A percentile compares a stretch with the other conserved stretches of the same genome.
Evolutionary conservation across 2,329 filamentous ascomycete genomes (phyloP).

Genomic region (Aspergillus sp.): DNA sequence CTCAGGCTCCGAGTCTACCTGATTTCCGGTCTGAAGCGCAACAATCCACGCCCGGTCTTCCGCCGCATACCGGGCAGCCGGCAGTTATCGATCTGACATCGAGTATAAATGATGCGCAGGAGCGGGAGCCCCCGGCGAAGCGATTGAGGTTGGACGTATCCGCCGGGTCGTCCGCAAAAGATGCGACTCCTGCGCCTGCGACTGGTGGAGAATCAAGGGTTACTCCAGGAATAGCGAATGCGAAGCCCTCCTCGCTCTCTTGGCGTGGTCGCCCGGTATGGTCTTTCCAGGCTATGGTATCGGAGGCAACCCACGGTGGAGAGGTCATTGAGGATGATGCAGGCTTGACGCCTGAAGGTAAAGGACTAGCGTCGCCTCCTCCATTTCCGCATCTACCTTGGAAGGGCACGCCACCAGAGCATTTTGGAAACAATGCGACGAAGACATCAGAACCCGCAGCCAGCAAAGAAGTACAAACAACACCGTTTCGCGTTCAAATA

Average conservation of each 20-base stretch:
- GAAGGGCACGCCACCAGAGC: conserved; percentile 26
- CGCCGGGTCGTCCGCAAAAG: conserved; percentile 18
- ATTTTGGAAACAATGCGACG: conserved; percentile 11
- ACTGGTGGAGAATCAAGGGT: conserved; percentile 30
- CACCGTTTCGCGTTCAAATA: conserved; percentile 38
- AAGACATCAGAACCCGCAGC: conserved; percentile 25
- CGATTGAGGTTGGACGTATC: conserved; percentile 36
- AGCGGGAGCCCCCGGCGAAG: conserved; percentile 38
- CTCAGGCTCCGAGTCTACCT: conserved; percentile 22
- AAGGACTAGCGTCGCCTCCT: conserved; percentile 32
- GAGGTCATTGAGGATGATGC: conserved; percentile 23
- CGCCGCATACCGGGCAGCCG: conserved; percentile 27
- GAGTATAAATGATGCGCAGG: conserved; percentile 29
- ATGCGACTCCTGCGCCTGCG: conserved; percentile 21
- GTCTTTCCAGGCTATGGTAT: conserved; percentile 40
- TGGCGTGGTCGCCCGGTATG: conserved; percentile 40
- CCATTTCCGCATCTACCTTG: conserved; percentile 40
- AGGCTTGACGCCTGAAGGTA: conserved; percentile 20
- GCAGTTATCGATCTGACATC: conserved; percentile 39
- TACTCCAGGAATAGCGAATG: conserved; percentile 25
- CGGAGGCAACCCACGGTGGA: conserved; percentile 30
- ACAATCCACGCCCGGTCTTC: conserved; percentile 23
- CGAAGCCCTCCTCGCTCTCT: conserved; percentile 29
- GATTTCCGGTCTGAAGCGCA: conserved; percentile 26
- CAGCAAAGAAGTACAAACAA: conserved; percentile 38